Evolutionary conservation across 2,329 filamentous ascomycete genomes (phyloP).

Genomic region (Colletotrichum magnum): DNA sequence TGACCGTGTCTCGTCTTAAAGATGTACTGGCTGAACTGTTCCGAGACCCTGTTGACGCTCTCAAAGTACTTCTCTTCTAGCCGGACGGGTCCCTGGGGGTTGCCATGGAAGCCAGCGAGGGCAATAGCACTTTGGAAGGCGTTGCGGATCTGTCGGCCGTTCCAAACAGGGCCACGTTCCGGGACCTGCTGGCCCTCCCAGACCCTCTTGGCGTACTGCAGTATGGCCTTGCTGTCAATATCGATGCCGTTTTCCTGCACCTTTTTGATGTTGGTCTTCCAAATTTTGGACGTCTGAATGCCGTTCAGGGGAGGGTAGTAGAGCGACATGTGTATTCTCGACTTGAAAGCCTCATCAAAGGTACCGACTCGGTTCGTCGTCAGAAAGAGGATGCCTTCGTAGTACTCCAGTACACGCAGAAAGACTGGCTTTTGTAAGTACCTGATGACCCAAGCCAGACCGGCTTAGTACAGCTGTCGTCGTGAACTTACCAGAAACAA

Average conservation of each 20-base stretch:
- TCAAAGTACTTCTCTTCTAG: not conserved
- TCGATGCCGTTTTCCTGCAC: not conserved
- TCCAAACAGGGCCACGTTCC: not conserved
- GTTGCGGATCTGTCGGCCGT: not conserved
- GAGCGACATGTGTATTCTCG: conserved; percentile 47
- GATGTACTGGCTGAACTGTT: conserved; percentile 7
- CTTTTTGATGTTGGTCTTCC: not conserved
- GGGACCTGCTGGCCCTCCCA: not conserved
- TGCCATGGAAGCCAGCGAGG: not conserved
- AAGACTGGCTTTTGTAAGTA: not conserved
- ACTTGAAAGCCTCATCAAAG: conserved; percentile 55
- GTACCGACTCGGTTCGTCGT: conserved; percentile 53
- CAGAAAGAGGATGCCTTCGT: conserved; percentile 53
- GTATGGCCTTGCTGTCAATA: not conserved
- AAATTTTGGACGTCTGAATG: not conserved
- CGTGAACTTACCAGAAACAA: conserved; percentile 47
- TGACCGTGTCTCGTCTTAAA: conserved; percentile 2
- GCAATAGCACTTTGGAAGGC: not conserved
- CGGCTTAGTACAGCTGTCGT: no score
- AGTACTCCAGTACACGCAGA: conserved; percentile 50
- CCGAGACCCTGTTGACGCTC: not conserved
- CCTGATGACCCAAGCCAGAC: no score
- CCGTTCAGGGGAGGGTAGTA: not conserved
- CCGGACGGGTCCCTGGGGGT: not conserved
- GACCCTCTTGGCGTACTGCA: not conserved